These are phyloP conservation scores for Debaryomyces sp. DNA, from an alignment of 1,139 yeast genomes.

Conservation along the genomic window DNA sequence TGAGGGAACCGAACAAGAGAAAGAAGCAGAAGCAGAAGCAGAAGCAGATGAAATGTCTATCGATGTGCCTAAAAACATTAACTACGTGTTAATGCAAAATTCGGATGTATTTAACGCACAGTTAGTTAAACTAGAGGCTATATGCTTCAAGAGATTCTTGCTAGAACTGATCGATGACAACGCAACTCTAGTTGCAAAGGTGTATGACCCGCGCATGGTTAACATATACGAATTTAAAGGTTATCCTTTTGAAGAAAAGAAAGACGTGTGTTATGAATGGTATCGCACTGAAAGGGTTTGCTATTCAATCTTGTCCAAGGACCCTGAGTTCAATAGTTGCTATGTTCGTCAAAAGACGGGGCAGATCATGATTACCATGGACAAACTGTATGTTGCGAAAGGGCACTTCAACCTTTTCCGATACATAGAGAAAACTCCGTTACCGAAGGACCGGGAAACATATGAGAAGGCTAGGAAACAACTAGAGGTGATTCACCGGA, in stretches of 20 bases:
- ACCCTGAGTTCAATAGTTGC: slow-evolving; percentile 5
- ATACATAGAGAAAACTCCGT: neutral
- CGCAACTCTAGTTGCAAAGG: neutral
- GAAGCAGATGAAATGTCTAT: neutral
- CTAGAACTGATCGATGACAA: neutral
- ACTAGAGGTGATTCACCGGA: slow-evolving; percentile 2
- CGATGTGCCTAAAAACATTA: neutral
- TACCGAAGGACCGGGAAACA: slow-evolving; percentile 6
- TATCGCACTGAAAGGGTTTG: neutral
- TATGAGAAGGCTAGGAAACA: slow-evolving; percentile 1
- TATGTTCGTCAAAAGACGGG: neutral
- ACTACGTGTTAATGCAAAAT: neutral
- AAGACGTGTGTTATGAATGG: neutral
- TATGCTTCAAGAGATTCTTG: neutral
- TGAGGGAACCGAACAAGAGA: neutral
- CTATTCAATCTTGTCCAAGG: neutral
- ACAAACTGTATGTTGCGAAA: neutral
- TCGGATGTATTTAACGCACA: neutral
- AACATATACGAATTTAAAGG: neutral
- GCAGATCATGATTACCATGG: neutral
- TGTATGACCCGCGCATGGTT: neutral
- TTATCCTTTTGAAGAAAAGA: neutral
- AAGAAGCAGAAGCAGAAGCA: neutral
- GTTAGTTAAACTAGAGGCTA: neutral
- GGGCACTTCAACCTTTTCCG: slow-evolving; percentile 5